Base-by-base conservation (phyloP, 2,329 filamentous ascomycete species). In the Volutella citrinella region DNA sequence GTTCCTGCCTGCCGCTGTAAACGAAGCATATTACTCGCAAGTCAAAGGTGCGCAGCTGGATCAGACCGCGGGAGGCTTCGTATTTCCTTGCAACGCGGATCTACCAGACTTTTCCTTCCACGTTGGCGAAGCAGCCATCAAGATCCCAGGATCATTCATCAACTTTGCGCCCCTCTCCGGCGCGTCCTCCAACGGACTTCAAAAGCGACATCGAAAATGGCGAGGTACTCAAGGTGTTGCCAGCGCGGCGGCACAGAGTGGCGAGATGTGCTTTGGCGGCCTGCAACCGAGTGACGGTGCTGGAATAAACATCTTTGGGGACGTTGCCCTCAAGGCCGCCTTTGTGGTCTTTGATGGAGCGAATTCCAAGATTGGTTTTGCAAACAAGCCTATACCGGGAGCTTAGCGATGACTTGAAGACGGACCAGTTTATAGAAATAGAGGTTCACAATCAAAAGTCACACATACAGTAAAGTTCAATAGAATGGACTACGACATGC, bases 231-330 rank as follows among this genome's bases (percentile, higher is more conserved):
- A n/a, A n/a, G n/a, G n/a, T n/a, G n/a, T n/a, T n/a, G n/a, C n/a
- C n/a, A n/a, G n/a, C n/a, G n/a, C n/a, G n/a, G n/a, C n/a, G n/a
- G n/a, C n/a, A n/a, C n/a, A n/a, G n/a, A n/a, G n/a, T n/a, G n/a
- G n/a, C n/a, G n/a, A n/a, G n/a, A n/a, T n/a, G n/a, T 87, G 83
- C 65, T 83, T 82, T 45, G 82, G 81, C 42, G 82, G 81, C 45
- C 65, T 87, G 9, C 82, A 87, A 63, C 67, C 74, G 14, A 80
- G 75, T 31, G 43, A 46, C 2, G 32, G 38, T 7, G 25, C 49
- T 13, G 45, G 44, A 3, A 66, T 70, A 14, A 76, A 81, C 59
- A 82, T 87, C 51, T 79, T 75, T 52, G 76, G 76, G 15, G 76
- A 79, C 45, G 69, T 79, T 48, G 73, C 79, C 41, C 76, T 80